Evolutionary conservation across 2,329 filamentous ascomycete species (phyloP), one percentile per base, ranked within the genome.

Genomic region (Cladosporium phlei): DNA sequence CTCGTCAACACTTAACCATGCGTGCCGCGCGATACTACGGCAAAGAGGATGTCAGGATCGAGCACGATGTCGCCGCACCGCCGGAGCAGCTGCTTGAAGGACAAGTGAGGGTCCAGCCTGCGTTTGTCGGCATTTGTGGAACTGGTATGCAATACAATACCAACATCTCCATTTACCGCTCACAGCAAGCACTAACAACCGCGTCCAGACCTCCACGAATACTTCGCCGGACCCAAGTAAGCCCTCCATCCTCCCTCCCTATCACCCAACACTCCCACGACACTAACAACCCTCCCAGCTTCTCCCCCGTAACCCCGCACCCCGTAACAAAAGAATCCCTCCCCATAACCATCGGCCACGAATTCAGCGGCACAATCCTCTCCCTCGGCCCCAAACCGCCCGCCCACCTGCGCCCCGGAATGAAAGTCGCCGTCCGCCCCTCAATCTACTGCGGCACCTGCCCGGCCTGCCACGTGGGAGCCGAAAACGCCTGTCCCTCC

Each of bases 331-430:
- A 72, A 24, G 77, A 78, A 47, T 69, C 67, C 1, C 70, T 79
- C 27, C 82, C 80, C 3, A 70, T 83, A 8, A 80, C 59, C 0
- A 67, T 85, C 8, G 82, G 82, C 20, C 82, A 85, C 57, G 82
- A 85, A 58, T 81, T 85, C 61, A 77, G 73, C 3, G 82, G 81
- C 9, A 71, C 73, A 2, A 68, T 85, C 24, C 69, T 73, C 9
- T 77, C 82, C 53, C 65, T 84, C n/a, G 80, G 80, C 0, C 56
- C 67, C 0, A 52, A 52, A 25, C 52, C 58, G 9, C 42, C 50
- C 17, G 16, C 20, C 22, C 40, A 51, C 22, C 65, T 83, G 38
- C 66, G 71, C 33, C 59, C 75, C 1, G 80, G 80, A 1, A 75
- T 84, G 51, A 66, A 70, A 14, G 79, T 82, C 14, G 77, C 73